These are phyloP conservation scores for Coniella vitis DNA, from an alignment of 2,329 filamentous ascomycete species.

Conservation along the genomic window DNA sequence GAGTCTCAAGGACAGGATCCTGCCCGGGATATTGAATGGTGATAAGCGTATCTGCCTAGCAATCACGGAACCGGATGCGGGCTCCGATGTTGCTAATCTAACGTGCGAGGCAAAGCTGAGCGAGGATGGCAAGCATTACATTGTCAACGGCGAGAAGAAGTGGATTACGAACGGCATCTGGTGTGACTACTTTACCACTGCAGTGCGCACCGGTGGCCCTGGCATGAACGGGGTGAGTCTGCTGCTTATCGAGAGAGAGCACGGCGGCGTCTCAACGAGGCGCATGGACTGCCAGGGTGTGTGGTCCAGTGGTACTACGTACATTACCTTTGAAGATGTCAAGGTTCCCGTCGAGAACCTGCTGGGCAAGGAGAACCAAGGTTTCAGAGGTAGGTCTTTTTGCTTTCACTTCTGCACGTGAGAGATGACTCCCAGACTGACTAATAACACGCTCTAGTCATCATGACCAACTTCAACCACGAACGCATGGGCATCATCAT, in stretches of 20 bases:
- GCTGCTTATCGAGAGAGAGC: slow-evolving; percentile 80
- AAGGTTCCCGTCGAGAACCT: slow-evolving; percentile 99
- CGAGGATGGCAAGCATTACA: slow-evolving; percentile 96
- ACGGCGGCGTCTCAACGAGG: slow-evolving; percentile 81
- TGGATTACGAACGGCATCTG: slow-evolving; percentile 99
- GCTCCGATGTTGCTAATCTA: slow-evolving; percentile 89
- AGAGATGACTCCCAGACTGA: slow-evolving; percentile 1
- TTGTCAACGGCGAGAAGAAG: slow-evolving; percentile 99
- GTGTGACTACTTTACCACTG: slow-evolving; percentile 96
- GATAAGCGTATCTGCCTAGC: slow-evolving; percentile 97
- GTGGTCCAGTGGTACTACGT: slow-evolving; percentile 91
- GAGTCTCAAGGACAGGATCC: slow-evolving; percentile 74
- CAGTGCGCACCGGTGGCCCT: slow-evolving; percentile 78
- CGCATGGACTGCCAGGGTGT: slow-evolving; percentile 99
- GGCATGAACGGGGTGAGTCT: slow-evolving; percentile 93
- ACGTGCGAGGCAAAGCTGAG: slow-evolving; percentile 92
- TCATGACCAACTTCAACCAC: slow-evolving; percentile 99
- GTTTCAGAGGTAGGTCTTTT: slow-evolving; percentile 65
- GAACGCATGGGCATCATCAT: slow-evolving; percentile 98
- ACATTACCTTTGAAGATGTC: slow-evolving; percentile 97
- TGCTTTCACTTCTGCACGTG: not conserved
- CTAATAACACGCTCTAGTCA: slow-evolving; percentile 45
- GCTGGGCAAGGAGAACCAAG: slow-evolving; percentile 95
- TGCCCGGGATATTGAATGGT: slow-evolving; percentile 80
- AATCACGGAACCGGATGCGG: slow-evolving; percentile 94